Evolutionary conservation across 106 monocot genomes (phyloP), one percentile per base, ranked within the genome.

Genomic region (Dendrobium catenatum): DNA sequence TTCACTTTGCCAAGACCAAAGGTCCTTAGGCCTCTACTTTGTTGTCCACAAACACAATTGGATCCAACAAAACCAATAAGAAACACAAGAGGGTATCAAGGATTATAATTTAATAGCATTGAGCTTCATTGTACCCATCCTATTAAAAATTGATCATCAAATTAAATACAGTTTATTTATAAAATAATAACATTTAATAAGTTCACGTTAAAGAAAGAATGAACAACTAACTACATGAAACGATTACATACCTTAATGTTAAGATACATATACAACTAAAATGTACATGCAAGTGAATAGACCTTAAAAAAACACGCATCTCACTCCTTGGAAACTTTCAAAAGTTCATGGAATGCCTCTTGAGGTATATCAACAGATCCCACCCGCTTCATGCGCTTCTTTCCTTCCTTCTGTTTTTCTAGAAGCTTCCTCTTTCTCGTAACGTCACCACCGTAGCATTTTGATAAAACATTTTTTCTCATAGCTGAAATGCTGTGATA

Each of bases 321-420:
- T 76, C 76, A 76, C 11, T 51, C 76, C 76, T 76, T 76, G 49
- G 95, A 94, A 59, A 91, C 83, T 77, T 95, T 98, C 73, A 98
- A 31, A 42, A 98, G 56, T 74, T 98, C 95, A 79, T 93, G 89
- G 82, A 98, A 98, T 75, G 98, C 98, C 89, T 98, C 98, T 82
- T 95, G 98, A 17, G 98, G 98, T 67, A 98, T 89, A 70, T 97
- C 97, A n/a, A 97, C 94, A 49, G 90, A 91, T 1, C 97, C 97
- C 20, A 97, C 92, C 55, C 92, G 91, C 81, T 98, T 98, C 98
- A 98, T 98, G 56, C 93, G 83, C 73, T 98, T 98, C 89, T 98
- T 98, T 66, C 98, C 98, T 91, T 98, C 98, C 82, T 98, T 98
- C 72, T 97, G 98, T 81, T 98, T 98, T 80, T 98, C 98, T 55